These are phyloP conservation scores for Trichophyton benhamiae DNA, from an alignment of 2,329 filamentous ascomycete genomes.

Conservation along the genomic window DNA sequence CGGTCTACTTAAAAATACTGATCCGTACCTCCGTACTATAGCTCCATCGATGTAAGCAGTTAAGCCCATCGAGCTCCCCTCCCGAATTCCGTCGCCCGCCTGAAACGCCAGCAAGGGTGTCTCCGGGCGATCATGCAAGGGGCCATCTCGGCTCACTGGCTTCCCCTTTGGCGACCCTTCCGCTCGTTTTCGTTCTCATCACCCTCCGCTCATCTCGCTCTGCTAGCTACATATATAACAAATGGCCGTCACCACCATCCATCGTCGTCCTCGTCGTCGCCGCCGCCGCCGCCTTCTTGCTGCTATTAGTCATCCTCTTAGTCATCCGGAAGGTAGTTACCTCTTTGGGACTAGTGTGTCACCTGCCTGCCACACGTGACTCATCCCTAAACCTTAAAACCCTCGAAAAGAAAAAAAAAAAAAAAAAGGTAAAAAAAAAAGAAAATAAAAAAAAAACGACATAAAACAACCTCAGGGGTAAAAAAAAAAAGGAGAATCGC, in stretches of 20 bases:
- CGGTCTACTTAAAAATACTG: too few relatives aligned
- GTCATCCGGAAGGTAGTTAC: not conserved
- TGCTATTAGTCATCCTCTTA: not conserved
- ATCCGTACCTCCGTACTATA: too few relatives aligned
- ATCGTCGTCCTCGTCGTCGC: not conserved
- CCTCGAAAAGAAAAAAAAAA: not conserved
- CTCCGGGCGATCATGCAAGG: not conserved
- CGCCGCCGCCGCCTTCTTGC: not conserved
- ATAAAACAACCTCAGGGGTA: not conserved
- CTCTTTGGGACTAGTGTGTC: not conserved
- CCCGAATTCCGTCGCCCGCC: not conserved
- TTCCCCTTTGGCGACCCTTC: not conserved
- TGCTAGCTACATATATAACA: not conserved
- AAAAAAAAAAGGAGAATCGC: not conserved
- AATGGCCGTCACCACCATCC: not conserved
- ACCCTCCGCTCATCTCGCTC: not conserved
- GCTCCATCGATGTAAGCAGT: not conserved
- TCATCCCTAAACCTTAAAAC: not conserved
- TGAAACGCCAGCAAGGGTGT: not conserved
- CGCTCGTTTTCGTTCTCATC: not conserved
- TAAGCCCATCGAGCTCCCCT: not conserved
- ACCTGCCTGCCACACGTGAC: not conserved
- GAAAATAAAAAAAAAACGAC: not conserved
- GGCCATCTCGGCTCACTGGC: not conserved
- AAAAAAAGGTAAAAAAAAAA: not conserved